A percentile compares a stretch with the other conserved stretches of the same genome.
These are phyloP conservation scores for Aureobasidium mangrovei DNA, from an alignment of 2,329 filamentous ascomycete genomes.

Conservation along the genomic window DNA sequence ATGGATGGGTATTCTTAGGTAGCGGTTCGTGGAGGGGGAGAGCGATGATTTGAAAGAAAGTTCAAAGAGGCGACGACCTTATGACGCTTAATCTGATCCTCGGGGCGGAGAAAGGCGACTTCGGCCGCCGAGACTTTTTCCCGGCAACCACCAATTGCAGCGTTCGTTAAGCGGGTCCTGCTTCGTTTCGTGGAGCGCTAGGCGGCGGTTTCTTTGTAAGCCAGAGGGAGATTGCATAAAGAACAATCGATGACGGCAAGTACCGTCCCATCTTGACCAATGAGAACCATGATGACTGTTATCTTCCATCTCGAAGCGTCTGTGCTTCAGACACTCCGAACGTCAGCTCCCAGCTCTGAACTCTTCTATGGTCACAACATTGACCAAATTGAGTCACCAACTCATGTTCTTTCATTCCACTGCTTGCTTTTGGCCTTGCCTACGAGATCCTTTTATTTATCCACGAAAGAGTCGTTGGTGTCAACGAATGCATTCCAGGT, in stretches of 20 bases:
- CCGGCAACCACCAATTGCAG: not conserved
- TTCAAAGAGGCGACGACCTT: constrained; percentile 11
- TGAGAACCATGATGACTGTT: constrained; percentile 2
- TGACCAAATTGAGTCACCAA: not conserved
- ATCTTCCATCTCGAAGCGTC: not conserved
- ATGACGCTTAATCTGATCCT: constrained; percentile 14
- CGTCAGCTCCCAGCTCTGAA: not conserved
- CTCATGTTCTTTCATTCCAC: not conserved
- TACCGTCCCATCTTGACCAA: not conserved
- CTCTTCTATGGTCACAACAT: not conserved
- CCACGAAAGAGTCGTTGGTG: not conserved
- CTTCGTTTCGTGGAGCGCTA: not conserved
- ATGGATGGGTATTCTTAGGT: constrained; percentile 1
- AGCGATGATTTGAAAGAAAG: constrained; percentile 6
- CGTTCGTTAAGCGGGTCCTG: not conserved
- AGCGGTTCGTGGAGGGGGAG: not conserved
- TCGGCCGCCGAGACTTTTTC: constrained; percentile 7
- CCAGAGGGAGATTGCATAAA: not conserved
- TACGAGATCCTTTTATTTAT: not conserved
- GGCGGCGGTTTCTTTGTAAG: not conserved
- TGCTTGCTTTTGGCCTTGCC: not conserved
- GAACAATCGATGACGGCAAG: not conserved
- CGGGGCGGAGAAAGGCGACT: not conserved
- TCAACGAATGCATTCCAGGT: not conserved
- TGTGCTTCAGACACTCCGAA: not conserved